Conservation (phyloP, 192 early-diverging fungal species). For the Backusella parvicylindrica region DNA sequence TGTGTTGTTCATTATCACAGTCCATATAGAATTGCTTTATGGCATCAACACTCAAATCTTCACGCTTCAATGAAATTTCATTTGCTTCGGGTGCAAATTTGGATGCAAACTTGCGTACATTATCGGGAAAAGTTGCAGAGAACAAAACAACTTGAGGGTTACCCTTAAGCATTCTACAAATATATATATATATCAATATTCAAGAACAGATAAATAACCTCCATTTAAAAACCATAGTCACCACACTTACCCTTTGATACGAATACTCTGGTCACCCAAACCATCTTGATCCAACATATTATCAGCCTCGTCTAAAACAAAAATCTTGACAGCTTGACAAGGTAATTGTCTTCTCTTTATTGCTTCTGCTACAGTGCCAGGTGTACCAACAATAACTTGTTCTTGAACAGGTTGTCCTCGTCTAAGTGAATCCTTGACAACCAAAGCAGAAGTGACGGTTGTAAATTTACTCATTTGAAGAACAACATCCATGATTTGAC, state of each 20-base stretch:
- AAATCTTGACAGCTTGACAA: conserved; percentile 62
- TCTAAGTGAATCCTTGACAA: conserved; percentile 68
- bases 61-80: conserved; percentile 79
- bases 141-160: conserved; percentile 88
- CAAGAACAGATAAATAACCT: neutral
- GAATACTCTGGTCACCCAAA: conserved; percentile 83
- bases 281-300: conserved; percentile 90
- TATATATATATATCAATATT: no score
- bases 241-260: conserved; percentile 72
- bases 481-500: conserved; percentile 92
- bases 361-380: conserved; percentile 84
- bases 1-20: conserved; percentile 77
- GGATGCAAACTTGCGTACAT: conserved; percentile 75
- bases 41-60: conserved; percentile 90
- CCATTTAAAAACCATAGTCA: no score
- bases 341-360: conserved; percentile 64
- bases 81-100: conserved; percentile 88
- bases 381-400: conserved; percentile 92
- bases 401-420: conserved; percentile 61
- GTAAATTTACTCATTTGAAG: conserved; percentile 92
- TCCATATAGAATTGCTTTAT: conserved; percentile 99
- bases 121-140: conserved; percentile 90
- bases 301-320: conserved; percentile 98
- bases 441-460: conserved; percentile 64
- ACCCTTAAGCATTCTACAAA: conserved; percentile 60